A percentile compares a stretch with the other conserved stretches of the same genome.
Evolutionary conservation across 805 yeast species (phyloP).

Genomic region (Candida odintsovae): DNA sequence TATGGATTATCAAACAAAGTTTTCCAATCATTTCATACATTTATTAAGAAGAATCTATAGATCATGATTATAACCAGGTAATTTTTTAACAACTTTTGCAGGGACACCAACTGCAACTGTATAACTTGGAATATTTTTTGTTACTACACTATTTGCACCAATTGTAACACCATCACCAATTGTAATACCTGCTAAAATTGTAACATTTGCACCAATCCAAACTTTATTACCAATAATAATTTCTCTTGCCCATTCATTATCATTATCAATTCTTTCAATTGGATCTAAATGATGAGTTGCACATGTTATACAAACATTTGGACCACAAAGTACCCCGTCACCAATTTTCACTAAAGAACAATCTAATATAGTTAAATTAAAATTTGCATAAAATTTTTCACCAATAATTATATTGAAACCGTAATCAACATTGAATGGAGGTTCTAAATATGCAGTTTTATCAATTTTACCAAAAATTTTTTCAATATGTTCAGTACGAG

Average conservation of each 20-base stretch:
- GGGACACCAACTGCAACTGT: slow-evolving; percentile 63
- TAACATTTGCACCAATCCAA: slow-evolving; percentile 58
- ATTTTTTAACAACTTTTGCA: slow-evolving; percentile 38
- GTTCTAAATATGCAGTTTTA: slow-evolving; percentile 33
- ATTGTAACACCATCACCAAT: slow-evolving; percentile 57
- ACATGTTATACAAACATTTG: slow-evolving; percentile 52
- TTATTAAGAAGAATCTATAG: slow-evolving; percentile 2
- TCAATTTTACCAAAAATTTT: slow-evolving; percentile 44
- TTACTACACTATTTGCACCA: slow-evolving; percentile 67
- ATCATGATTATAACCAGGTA: slow-evolving; percentile 15
- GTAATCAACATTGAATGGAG: slow-evolving; percentile 57
- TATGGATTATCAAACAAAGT: slow-evolving; percentile 11
- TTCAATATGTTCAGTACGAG: slow-evolving; percentile 32
- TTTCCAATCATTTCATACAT: slow-evolving; percentile 21
- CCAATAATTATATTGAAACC: slow-evolving; percentile 60
- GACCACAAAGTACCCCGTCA: slow-evolving; percentile 54
- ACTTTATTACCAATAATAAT: slow-evolving; percentile 57
- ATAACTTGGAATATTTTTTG: slow-evolving; percentile 47
- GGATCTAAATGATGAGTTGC: slow-evolving; percentile 64
- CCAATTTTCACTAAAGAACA: slow-evolving; percentile 58
- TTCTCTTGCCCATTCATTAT: slow-evolving; percentile 49
- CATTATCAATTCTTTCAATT: slow-evolving; percentile 27
- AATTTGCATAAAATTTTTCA: slow-evolving; percentile 53
- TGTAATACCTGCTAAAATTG: slow-evolving; percentile 58
- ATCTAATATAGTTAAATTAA: slow-evolving; percentile 49